Percentiles rank a stretch among this genome's conserved stretches.
phyloP scores from a whole-genome alignment of 1,284 basidiomycete genomes.

The Pseudozyma pruni region DNA sequence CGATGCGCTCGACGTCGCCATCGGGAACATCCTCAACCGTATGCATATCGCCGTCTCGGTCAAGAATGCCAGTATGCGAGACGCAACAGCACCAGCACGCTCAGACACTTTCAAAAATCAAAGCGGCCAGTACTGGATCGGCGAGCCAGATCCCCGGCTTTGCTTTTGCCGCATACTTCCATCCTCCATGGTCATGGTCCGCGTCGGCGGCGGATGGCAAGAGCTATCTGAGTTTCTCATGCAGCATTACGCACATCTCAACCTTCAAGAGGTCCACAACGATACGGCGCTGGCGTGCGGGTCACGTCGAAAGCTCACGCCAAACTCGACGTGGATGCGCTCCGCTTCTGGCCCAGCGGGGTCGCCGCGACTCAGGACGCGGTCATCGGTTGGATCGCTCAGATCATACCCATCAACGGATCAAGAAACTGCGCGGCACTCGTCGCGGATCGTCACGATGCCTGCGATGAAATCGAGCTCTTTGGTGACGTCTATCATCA shows the following conservation, averaged over 20 bases:
- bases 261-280: background rate
- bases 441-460: conserved; percentile 29
- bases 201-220: conserved; percentile 67
- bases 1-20: conserved; percentile 88
- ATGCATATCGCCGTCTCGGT: conserved; percentile 74
- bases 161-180: conserved; percentile 65
- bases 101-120: conserved; percentile 23
- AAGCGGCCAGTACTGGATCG: conserved; percentile 62
- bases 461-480: conserved; percentile 6
- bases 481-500: background rate
- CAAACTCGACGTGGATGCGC: conserved; percentile 21
- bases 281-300: background rate
- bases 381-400: conserved; percentile 17
- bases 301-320: background rate
- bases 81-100: background rate
- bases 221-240: conserved; percentile 60
- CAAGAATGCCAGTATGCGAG: conserved; percentile 12
- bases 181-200: conserved; percentile 65
- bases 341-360: conserved; percentile 31
- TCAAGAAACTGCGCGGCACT: background rate
- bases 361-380: conserved; percentile 11
- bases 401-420: conserved; percentile 1
- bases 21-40: conserved; percentile 88
- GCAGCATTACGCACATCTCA: conserved; percentile 47
- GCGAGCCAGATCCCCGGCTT: conserved; percentile 59